Conservation (phyloP, 2,329 filamentous ascomycete species). For the Didymellaceae sp. region DNA sequence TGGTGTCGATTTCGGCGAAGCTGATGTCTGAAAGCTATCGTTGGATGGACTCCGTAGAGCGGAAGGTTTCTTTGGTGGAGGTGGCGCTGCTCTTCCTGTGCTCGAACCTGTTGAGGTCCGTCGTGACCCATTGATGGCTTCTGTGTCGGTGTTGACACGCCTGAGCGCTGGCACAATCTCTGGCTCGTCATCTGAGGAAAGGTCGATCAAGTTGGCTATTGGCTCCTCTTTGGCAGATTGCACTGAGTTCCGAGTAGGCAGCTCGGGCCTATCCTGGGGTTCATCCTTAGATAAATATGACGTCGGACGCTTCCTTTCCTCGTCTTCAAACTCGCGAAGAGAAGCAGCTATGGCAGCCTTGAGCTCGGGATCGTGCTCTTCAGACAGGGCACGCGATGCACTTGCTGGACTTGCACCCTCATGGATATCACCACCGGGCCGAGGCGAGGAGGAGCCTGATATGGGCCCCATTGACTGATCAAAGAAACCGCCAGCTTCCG, state of each 20-base stretch:
- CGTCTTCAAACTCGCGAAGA: constrained; percentile 54
- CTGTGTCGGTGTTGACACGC: constrained; percentile 38
- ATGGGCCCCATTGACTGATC: constrained; percentile 63
- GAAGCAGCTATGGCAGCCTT: constrained; percentile 57
- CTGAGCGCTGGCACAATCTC: constrained; percentile 24
- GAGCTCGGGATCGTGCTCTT: constrained; percentile 57
- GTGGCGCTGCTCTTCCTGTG: constrained; percentile 40
- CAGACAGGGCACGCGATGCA: constrained; percentile 27
- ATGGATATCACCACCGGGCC: constrained; percentile 19
- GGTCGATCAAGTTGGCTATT: constrained; percentile 55
- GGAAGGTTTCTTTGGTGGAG: constrained; percentile 42
- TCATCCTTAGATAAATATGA: constrained; percentile 45
- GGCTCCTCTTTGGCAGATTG: constrained; percentile 32
- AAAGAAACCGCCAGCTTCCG: constrained; percentile 77
- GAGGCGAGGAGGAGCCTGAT: constrained; percentile 35
- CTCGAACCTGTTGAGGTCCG: constrained; percentile 6
- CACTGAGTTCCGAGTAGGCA: constrained; percentile 44
- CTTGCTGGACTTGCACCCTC: constrained; percentile 19
- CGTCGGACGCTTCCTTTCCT: constrained; percentile 43
- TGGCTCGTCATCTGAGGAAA: constrained; percentile 53
- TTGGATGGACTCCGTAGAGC: constrained; percentile 50
- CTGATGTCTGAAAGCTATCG: constrained; percentile 18
- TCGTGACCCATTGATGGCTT: constrained; percentile 3
- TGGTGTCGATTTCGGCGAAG: constrained; percentile 35
- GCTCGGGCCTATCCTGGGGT: constrained; percentile 39